Evolutionary conservation across 768 basidiomycete genomes (phyloP), one percentile per base, ranked within the genome.

Genomic region (Naganishia vaughanmartiniae): DNA sequence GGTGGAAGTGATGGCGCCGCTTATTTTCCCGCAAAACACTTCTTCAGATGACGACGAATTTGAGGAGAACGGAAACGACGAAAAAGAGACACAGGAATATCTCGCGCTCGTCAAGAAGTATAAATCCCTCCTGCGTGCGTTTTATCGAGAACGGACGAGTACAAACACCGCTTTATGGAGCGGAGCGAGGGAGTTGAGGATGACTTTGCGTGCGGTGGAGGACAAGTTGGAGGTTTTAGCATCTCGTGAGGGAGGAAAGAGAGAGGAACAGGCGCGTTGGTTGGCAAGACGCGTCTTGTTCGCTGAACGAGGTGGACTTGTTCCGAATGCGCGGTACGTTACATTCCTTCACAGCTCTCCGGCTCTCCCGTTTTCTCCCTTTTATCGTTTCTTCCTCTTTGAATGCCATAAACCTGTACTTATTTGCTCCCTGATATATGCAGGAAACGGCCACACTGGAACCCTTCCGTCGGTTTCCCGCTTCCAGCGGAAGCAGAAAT

Each of bases 261-360:
- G 89, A 89, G 9, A 76, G 91, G 53, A 89, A 90, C 66, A 51
- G n/a, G 48, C 48, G 7, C 19, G 48, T 81, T 81, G 42, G 80
- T 98, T 1, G 48, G 48, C n/a, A 6, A 15, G 48, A 14, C 88
- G 87, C 67, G 87, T 89, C 56, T 85, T 81, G 0, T 82, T 98
- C 15, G 74, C 90, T 58, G 87, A 87, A 69, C 86, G 85, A 71
- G 92, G 92, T 12, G 86, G 84, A 12, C 82, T 97, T 10, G 89
- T 97, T 4, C 93, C 95, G 10, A 74, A 90, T 1, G 89, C 92
- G 0, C 93, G 88, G 95, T 94, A 73, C 73, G 86, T 74, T 15
- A 7, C 42, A 7, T 42, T 15, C 14, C 42, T 42, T 15, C 17
- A 9, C 42, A 42, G n/a, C 42, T 15, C 14, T 15, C 9, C 42